phyloP scores from a whole-genome alignment of 495 filamentous ascomycete genomes.

The Astrothelium subdiscretum region DNA sequence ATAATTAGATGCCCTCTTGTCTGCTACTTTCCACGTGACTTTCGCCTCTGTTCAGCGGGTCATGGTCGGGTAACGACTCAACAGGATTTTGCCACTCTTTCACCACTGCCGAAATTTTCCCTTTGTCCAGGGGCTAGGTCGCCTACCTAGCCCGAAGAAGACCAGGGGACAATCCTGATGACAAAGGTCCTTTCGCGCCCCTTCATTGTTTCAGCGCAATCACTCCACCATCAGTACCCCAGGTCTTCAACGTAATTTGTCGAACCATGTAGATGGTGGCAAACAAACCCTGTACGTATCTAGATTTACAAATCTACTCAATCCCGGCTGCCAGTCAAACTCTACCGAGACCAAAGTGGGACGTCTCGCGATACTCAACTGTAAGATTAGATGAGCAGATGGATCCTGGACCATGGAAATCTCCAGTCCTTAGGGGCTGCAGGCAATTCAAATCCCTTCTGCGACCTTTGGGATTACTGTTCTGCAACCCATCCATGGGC shows the following conservation, averaged over 20 bases:
- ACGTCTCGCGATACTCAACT: background rate
- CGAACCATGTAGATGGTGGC: background rate
- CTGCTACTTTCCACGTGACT: background rate
- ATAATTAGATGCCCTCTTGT: background rate
- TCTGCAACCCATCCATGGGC: no score
- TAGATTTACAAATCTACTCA: background rate
- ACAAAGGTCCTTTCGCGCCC: background rate
- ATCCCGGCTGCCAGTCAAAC: background rate
- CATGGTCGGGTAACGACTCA: background rate
- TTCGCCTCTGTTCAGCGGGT: background rate
- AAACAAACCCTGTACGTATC: background rate
- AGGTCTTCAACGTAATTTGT: background rate
- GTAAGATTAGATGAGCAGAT: no score
- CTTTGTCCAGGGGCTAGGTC: background rate
- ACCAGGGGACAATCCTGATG: background rate
- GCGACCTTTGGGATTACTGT: no score
- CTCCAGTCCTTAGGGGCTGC: no score
- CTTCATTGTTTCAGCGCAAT: background rate
- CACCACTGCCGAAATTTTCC: background rate
- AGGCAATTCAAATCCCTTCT: no score
- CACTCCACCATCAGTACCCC: background rate
- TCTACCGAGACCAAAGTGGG: background rate
- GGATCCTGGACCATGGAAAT: background rate
- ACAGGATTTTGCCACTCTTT: background rate
- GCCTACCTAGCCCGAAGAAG: background rate